phyloP scores from a whole-genome alignment of 2,329 filamentous ascomycete genomes.

The Whalleya microplaca region DNA sequence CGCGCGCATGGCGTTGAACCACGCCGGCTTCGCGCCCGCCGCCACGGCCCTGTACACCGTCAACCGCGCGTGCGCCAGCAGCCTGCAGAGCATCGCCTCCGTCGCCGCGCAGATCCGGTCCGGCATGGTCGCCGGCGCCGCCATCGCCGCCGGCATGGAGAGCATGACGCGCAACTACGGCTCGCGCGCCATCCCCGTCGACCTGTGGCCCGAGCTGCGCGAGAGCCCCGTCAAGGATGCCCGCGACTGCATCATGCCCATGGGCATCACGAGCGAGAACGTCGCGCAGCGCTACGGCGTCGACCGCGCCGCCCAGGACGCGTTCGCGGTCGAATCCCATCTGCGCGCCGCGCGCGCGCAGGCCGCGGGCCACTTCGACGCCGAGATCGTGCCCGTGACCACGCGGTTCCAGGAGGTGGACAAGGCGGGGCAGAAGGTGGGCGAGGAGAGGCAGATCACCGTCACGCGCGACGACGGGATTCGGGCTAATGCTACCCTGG shows the following conservation, averaged over 20 bases:
- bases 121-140: slow-evolving; percentile 68
- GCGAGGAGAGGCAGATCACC: slow-evolving; percentile 63
- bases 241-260: slow-evolving; percentile 88
- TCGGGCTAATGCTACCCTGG: slow-evolving; percentile 65
- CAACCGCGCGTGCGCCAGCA: slow-evolving; percentile 84
- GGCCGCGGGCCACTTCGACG: slow-evolving; percentile 69
- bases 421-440: slow-evolving; percentile 60
- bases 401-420: slow-evolving; percentile 70
- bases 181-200: slow-evolving; percentile 78
- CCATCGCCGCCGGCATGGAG: slow-evolving; percentile 90
- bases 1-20: slow-evolving; percentile 86
- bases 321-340: slow-evolving; percentile 77
- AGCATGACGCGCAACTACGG: slow-evolving; percentile 95
- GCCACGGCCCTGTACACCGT: slow-evolving; percentile 81
- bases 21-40: slow-evolving; percentile 75
- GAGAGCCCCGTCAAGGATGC: slow-evolving; percentile 69
- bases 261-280: slow-evolving; percentile 90
- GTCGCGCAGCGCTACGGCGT: slow-evolving; percentile 80
- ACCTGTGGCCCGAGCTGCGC: slow-evolving; percentile 75
- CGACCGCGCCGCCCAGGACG: slow-evolving; percentile 76
- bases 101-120: slow-evolving; percentile 76
- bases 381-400: slow-evolving; percentile 79
- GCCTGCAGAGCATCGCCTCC: slow-evolving; percentile 74
- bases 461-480: slow-evolving; percentile 85
- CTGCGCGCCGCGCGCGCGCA: slow-evolving; percentile 72